Evolutionary conservation across 768 basidiomycete species (phyloP), one percentile per base, ranked within the genome.

Genomic region (Pleurotus salmoneostramineus): DNA sequence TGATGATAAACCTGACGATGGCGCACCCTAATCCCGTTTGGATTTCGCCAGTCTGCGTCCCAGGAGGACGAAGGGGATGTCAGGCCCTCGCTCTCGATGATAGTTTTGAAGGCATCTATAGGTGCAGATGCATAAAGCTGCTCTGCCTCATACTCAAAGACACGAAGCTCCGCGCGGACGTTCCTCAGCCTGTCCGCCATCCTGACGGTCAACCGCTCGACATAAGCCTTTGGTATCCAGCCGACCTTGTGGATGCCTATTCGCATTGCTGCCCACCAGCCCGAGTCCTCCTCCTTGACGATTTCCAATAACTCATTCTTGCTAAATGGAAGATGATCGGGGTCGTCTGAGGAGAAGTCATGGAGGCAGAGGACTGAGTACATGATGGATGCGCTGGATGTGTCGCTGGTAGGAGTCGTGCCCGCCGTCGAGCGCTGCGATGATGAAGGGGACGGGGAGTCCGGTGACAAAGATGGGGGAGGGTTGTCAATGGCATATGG

Each of bases 241-340:
- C 90, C 88, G 34, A 89, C 76, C 35, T 70, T 67, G 50, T 78
- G 72, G 10, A 79, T 80, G 37, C 75, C 75, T 8, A 71, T 70
- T 21, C 83, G 76, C 71, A 88, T 80, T 15, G 89, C 91, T 15
- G 87, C 89, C 88, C 89, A 92, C 90, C 89, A 92, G 7, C 91
- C 90, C 1, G 84, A 81, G 10, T 79, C 76, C 68, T 91, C 88
- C 68, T 82, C 77, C 68, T 83, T 84, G 46, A 92, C 75, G 52
- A 92, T 74, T 21, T 82, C 79, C 32, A 93, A 70, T 17, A 91
- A 80, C 61, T 91, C 89, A 60, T 83, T 82, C 71, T 81, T 81
- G 42, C 70, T 70, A 68, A 92, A 90, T 3, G 80, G 71, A 14
- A 91, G 75, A 57, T 85, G 83, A 63, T 78, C 79, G 12, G 76